Conservation (phyloP, 2,329 filamentous ascomycete genomes). For the Teratosphaeria pseudoeucalypti region DNA sequence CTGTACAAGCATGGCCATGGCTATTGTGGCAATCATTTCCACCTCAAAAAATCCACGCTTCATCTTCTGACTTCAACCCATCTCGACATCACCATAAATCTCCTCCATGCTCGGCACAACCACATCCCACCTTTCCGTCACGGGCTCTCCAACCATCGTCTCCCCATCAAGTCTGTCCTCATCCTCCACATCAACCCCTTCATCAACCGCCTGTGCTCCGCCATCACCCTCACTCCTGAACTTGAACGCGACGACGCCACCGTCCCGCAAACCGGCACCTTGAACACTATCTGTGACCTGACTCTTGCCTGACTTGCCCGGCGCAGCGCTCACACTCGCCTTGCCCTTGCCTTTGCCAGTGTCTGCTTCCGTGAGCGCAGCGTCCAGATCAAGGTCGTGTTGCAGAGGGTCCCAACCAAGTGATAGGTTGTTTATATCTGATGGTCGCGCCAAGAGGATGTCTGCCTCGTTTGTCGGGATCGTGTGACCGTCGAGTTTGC, state of each 20-base stretch:
- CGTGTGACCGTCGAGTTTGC: conserved; percentile 23
- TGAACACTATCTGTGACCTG: conserved; percentile 27
- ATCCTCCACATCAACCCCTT: conserved; percentile 6
- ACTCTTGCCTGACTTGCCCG: conserved; percentile 23
- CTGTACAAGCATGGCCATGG: background rate
- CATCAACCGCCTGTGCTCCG: background rate
- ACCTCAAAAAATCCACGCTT: background rate
- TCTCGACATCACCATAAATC: conserved; percentile 10
- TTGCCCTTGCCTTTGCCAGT: conserved; percentile 32
- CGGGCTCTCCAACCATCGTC: conserved; percentile 1
- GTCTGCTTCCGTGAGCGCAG: conserved; percentile 14
- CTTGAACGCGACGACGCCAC: conserved; percentile 26
- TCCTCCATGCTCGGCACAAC: conserved; percentile 24
- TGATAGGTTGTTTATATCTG: conserved; percentile 30
- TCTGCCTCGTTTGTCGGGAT: conserved; percentile 31
- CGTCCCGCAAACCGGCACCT: conserved; percentile 24
- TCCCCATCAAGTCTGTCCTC: conserved; percentile 7
- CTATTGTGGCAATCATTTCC: background rate
- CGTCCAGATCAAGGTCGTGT: conserved; percentile 10
- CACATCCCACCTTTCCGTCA: conserved; percentile 23
- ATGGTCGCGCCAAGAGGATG: conserved; percentile 32
- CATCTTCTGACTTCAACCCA: background rate
- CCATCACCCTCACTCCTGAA: conserved; percentile 16
- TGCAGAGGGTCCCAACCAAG: conserved; percentile 31
- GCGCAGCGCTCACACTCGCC: conserved; percentile 12